These are phyloP conservation scores for Discostella stelligeroides DNA, from an alignment of 108 stramenopile species.

Conservation along the genomic window DNA sequence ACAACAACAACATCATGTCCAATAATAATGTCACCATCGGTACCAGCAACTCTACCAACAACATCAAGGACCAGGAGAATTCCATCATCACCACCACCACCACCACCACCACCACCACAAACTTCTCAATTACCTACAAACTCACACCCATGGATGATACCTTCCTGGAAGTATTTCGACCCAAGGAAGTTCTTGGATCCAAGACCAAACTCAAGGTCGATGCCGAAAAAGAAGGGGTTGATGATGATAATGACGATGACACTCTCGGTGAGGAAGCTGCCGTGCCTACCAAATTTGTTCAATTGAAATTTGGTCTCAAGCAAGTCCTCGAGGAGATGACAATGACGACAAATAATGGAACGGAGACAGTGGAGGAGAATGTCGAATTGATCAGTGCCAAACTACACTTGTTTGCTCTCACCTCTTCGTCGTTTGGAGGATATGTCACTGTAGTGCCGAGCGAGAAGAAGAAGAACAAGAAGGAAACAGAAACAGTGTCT, in stretches of 20 bases:
- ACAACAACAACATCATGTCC: too few relatives aligned
- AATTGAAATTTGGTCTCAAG: slow-evolving; percentile 18
- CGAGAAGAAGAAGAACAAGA: background rate
- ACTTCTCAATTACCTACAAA: background rate
- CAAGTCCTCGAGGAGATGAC: background rate
- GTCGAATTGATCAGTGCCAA: slow-evolving; percentile 8
- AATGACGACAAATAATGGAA: too few relatives aligned
- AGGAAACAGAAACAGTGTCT: background rate
- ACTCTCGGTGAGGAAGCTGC: background rate
- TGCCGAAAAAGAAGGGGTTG: background rate
- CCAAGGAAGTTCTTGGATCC: background rate
- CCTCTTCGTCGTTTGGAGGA: slow-evolving; percentile 22
- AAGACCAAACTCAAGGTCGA: slow-evolving; percentile 22
- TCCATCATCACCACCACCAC: background rate
- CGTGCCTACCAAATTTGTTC: slow-evolving; percentile 21
- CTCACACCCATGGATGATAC: slow-evolving; percentile 19
- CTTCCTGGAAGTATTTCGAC: slow-evolving; percentile 22
- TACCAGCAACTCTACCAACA: too few relatives aligned
- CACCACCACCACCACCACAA: background rate
- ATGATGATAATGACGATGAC: background rate
- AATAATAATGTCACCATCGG: too few relatives aligned
- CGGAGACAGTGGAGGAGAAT: background rate
- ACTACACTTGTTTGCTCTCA: slow-evolving; percentile 16
- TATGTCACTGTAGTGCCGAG: slow-evolving; percentile 3
- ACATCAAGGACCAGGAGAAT: too few relatives aligned